These are phyloP conservation scores for Calycina marina DNA, from an alignment of 2,329 filamentous ascomycete genomes.

Conservation along the genomic window DNA sequence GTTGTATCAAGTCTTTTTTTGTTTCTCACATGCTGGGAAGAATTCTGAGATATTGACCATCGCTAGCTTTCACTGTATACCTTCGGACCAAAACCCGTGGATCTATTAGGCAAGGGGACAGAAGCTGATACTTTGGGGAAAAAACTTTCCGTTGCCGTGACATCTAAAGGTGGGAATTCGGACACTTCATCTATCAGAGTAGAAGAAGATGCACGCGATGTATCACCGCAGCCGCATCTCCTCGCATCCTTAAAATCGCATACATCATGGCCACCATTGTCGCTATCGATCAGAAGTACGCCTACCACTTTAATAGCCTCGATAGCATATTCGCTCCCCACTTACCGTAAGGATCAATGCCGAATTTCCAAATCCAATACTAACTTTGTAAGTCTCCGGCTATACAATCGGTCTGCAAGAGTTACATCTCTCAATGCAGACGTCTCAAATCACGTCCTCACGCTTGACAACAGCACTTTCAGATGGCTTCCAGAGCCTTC, in stretches of 20 bases:
- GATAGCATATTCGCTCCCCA: constrained; percentile 73
- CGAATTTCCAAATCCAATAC: no score
- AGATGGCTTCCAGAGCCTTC: constrained; percentile 27
- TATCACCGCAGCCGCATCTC: constrained; percentile 28
- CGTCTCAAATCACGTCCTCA: constrained; percentile 27
- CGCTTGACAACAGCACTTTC: constrained; percentile 35
- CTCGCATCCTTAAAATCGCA: constrained; percentile 70
- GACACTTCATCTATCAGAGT: no score
- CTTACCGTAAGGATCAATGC: no score
- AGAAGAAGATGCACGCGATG: no score
- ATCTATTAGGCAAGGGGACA: not conserved
- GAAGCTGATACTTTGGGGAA: not conserved
- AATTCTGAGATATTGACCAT: not conserved
- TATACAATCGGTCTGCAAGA: constrained; percentile 94
- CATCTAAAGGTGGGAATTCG: no score
- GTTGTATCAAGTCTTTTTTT: not conserved
- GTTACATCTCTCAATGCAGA: constrained; percentile 40
- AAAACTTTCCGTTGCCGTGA: no score
- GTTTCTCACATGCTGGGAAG: not conserved
- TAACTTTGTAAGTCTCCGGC: no score
- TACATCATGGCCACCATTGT: constrained; percentile 62
- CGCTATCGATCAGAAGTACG: constrained; percentile 65
- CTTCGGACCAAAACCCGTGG: not conserved
- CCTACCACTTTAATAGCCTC: constrained; percentile 56
- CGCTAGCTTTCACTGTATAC: not conserved